Conservation (phyloP, 1,284 basidiomycete species). For the Microstroma glucosiphilum region DNA sequence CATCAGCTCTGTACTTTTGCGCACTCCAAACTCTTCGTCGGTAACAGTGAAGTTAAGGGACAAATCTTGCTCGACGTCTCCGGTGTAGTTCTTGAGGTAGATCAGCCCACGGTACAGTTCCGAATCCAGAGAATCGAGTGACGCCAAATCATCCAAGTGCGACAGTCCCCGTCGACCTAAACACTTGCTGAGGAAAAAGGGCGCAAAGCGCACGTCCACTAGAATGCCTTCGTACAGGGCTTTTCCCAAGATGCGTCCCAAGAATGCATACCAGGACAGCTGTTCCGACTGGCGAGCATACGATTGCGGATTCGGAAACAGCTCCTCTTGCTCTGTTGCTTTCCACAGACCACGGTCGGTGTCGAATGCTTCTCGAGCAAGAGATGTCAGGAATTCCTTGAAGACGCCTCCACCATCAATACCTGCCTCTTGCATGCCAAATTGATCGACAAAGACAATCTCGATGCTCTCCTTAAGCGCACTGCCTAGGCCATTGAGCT, state of each 20-base stretch:
- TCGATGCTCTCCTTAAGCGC: constrained; percentile 72
- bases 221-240: constrained; percentile 95
- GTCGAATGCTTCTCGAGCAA: constrained; percentile 81
- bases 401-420: constrained; percentile 96
- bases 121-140: constrained; percentile 52
- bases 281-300: constrained; percentile 41
- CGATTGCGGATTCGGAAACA: constrained; percentile 81
- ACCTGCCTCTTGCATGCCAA: constrained; percentile 75
- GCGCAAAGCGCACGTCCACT: constrained; percentile 89
- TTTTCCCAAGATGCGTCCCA: constrained; percentile 87
- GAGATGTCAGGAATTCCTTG: constrained; percentile 87
- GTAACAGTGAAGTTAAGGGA: constrained; percentile 84
- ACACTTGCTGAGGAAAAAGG: constrained; percentile 81
- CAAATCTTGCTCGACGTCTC: constrained; percentile 76
- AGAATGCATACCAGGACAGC: constrained; percentile 79
- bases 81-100: constrained; percentile 84
- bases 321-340: constrained; percentile 77
- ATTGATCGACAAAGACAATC: constrained; percentile 87
- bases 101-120: constrained; percentile 88
- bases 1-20: constrained; percentile 71
- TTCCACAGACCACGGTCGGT: constrained; percentile 90
- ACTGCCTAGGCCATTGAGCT: constrained; percentile 62
- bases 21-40: constrained; percentile 85
- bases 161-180: constrained; percentile 40
- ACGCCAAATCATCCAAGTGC: constrained; percentile 38